phyloP scores from a whole-genome alignment of 2,329 filamentous ascomycete species.

The Botrytis tulipae region DNA sequence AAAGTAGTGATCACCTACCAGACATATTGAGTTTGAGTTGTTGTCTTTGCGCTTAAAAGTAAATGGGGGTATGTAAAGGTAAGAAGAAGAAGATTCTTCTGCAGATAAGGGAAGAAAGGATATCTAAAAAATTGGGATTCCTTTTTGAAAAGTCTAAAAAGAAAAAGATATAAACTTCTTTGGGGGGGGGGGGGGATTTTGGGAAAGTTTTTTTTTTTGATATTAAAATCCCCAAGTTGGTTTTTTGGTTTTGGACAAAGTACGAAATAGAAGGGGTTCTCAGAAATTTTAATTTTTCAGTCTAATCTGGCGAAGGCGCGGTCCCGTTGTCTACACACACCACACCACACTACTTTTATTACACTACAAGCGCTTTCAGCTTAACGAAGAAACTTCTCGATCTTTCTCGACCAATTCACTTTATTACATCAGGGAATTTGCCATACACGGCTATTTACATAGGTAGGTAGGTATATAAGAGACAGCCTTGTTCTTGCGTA shows the following conservation, averaged over 20 bases:
- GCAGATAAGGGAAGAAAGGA: not conserved
- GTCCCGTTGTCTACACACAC: slow-evolving; percentile 2
- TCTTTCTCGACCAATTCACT: slow-evolving; percentile 12
- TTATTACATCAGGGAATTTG: not conserved
- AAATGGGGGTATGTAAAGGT: not conserved
- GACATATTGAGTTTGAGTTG: slow-evolving; percentile 10
- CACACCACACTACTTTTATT: not conserved
- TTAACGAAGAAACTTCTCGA: slow-evolving; percentile 20
- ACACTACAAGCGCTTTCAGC: slow-evolving; percentile 4
- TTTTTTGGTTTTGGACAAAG: not conserved
- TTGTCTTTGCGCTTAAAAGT: slow-evolving; percentile 13
- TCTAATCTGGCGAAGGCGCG: slow-evolving; percentile 16
- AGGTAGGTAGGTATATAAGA: no score
- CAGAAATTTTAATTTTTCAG: slow-evolving; percentile 9
- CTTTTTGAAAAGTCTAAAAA: not conserved
- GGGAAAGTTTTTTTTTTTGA: not conserved
- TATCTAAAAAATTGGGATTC: not conserved
- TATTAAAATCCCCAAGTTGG: not conserved
- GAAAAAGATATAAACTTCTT: not conserved
- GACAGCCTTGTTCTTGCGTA: not conserved
- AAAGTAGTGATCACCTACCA: not conserved
- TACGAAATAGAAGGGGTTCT: not conserved
- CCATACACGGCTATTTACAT: not conserved
- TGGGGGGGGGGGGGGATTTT: no score
- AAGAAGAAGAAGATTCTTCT: not conserved